Evolutionary conservation across 2,329 filamentous ascomycete species (phyloP), one percentile per base, ranked within the genome.

Genomic region (Cladosporium sp.): DNA sequence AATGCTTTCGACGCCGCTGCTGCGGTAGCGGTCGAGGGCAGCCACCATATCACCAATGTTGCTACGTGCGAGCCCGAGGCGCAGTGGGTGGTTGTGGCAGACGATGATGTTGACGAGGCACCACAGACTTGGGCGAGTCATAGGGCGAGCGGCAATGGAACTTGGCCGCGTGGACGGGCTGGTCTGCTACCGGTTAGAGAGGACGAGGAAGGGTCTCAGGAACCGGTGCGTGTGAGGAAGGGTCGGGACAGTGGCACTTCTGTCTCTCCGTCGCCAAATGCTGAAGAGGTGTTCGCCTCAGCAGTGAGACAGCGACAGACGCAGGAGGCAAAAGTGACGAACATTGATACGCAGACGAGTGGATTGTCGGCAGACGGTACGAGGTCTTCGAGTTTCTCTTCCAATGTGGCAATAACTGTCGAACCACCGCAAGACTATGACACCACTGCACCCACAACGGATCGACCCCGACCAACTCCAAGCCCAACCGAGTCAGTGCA

Each of bases 81-180:
- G 21, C 67, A 69, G 44, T 56, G 57, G 53, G 57, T 61, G 35
- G 71, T 67, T 16, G 65, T 68, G 52, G 16, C 31, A 7, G 65
- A 69, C 70, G 50, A 70, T 73, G 53, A 46, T 71, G 64, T 66
- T 12, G 52, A 55, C 52, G 10, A 21, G 29, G 8, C 52, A 11
- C 28, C 28, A 8, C 52, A 21, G 52, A 55, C 28, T 12, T 46
- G 40, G 40, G 40, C 40, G 40, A 46, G 40, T 21, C 40, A 46
- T 46, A 46, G 40, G n/a, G 28, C 28, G 52, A 55, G n/a, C 29
- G 52, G 28, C 52, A 67, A 55, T 69, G 65, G 31, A 68, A 66
- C 44, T 37, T 56, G 56, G 31, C 33, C 26, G 21, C 49, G 50
- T 26, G 26, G 61, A n/a, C 57, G 64, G 6, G 23, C 64, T 40